Evolutionary conservation across 2,329 filamentous ascomycete genomes (phyloP), one percentile per base, ranked within the genome.

Genomic region (Calonectria pauciramosa): DNA sequence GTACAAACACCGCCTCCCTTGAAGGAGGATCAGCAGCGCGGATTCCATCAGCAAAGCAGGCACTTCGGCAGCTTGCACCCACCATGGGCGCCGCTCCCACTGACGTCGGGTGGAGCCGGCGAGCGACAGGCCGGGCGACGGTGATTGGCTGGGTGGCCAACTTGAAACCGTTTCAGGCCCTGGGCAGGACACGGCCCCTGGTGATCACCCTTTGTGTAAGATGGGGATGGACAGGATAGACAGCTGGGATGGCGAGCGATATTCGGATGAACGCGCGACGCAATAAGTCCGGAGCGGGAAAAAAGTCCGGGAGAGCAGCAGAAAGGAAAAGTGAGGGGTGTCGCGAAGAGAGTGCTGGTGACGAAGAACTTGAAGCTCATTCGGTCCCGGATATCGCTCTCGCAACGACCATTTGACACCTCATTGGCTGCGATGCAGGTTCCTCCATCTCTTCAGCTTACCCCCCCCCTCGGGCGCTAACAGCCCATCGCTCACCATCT

Each of bases 91-190:
- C 72, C 70, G 78, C 74, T 65, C 52, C 51, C 71, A 63, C 63
- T 75, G 66, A 66, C 70, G 70, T 64, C 71, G 67, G 73, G 75
- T 72, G 74, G 75, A 52, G 28, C 30, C 18, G 67, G 51, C 10
- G 38, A 77, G 75, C 77, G 76, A 78, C 74, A 67, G 28, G 66
- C 44, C 68, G 28, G 32, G 41, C 20, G 3, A 23, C 41, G 23
- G 3, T 78, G 71, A 81, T 81, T 81, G 77, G 79, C 26, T 16
- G 4, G 20, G 8, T 23, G 2, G 1, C 11, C 3, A 75, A 44
- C 65, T 78, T 78, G 80, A 81, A 80, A 78, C 70, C 76, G 79
- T 81, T 79, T 81, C 79, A 81, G 79, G 76, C 78, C 79, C 79
- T 60, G 77, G 74, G 68, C 71, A 59, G 44, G 9, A 36, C 38